Evolutionary conservation across 106 monocot species (phyloP).

Genomic region (Phalaenopsis aphrodite): DNA sequence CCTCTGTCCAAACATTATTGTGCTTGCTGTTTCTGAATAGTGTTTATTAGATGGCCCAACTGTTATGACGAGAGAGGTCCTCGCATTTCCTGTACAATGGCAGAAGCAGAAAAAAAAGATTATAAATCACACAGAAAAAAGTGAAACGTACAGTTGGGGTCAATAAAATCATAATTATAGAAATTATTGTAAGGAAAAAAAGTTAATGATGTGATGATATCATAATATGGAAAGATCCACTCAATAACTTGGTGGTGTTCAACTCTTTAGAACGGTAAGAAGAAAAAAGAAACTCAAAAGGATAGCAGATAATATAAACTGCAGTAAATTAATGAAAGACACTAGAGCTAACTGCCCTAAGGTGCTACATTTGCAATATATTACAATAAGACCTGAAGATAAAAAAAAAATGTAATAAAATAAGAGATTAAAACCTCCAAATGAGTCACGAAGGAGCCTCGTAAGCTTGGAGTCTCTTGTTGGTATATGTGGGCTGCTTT

Average conservation of each 20-base stretch:
- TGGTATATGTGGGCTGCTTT: constrained; percentile 75
- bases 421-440: constrained; percentile 53
- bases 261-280: neutral
- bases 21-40: constrained; percentile 68
- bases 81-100: constrained; percentile 48
- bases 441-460: constrained; percentile 73
- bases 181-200: neutral
- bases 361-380: neutral
- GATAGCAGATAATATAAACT: neutral
- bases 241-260: neutral
- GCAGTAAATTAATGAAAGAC: neutral
- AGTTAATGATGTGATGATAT: neutral
- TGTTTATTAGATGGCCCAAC: constrained; percentile 54
- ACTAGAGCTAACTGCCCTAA: neutral
- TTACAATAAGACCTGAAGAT: neutral
- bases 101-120: constrained; percentile 1
- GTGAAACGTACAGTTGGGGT: neutral
- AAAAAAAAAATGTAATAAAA: neutral
- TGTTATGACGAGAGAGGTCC: constrained; percentile 64
- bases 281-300: neutral
- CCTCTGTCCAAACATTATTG: constrained; percentile 74
- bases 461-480: constrained; percentile 83
- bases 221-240: neutral
- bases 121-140: neutral
- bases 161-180: neutral